phyloP scores from a whole-genome alignment of 2,329 filamentous ascomycete species.

The Cladophialophora bantiana region DNA sequence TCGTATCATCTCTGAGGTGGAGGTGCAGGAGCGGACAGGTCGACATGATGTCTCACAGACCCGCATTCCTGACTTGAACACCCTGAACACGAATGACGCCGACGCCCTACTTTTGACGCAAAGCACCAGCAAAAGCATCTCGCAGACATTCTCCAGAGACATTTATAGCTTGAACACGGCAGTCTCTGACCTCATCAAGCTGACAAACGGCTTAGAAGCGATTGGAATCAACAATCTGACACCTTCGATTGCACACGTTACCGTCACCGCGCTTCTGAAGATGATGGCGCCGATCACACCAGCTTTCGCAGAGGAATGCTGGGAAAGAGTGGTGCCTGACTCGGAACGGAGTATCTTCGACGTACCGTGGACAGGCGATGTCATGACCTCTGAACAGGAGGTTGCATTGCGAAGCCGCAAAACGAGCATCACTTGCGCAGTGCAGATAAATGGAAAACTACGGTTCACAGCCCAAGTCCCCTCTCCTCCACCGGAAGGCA shows the following conservation, averaged over 20 bases:
- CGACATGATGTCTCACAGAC: slow-evolving; percentile 47
- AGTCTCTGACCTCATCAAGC: slow-evolving; percentile 80
- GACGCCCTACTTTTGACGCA: slow-evolving; percentile 72
- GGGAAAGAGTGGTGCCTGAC: slow-evolving; percentile 64
- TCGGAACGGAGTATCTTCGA: slow-evolving; percentile 53
- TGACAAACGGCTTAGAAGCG: slow-evolving; percentile 70
- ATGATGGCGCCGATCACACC: slow-evolving; percentile 82
- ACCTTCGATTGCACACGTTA: slow-evolving; percentile 48
- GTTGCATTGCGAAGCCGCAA: slow-evolving; percentile 59
- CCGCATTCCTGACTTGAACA: slow-evolving; percentile 14
- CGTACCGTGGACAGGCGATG: slow-evolving; percentile 63
- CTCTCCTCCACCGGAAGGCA: slow-evolving; percentile 43
- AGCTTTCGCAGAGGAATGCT: slow-evolving; percentile 81
- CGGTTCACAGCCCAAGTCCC: slow-evolving; percentile 72
- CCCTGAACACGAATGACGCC: slow-evolving; percentile 47
- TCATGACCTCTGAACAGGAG: slow-evolving; percentile 48
- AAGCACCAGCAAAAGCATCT: slow-evolving; percentile 70
- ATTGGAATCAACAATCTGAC: slow-evolving; percentile 48
- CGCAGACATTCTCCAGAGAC: slow-evolving; percentile 70
- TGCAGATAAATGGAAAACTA: slow-evolving; percentile 82
- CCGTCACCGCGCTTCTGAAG: slow-evolving; percentile 66
- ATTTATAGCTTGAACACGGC: slow-evolving; percentile 83
- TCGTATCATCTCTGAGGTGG: slow-evolving; percentile 58
- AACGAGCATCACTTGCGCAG: slow-evolving; percentile 64
- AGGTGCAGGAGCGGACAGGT: slow-evolving; percentile 39